phyloP scores from a whole-genome alignment of 1,284 basidiomycete species.

The Trametes pubescens region DNA sequence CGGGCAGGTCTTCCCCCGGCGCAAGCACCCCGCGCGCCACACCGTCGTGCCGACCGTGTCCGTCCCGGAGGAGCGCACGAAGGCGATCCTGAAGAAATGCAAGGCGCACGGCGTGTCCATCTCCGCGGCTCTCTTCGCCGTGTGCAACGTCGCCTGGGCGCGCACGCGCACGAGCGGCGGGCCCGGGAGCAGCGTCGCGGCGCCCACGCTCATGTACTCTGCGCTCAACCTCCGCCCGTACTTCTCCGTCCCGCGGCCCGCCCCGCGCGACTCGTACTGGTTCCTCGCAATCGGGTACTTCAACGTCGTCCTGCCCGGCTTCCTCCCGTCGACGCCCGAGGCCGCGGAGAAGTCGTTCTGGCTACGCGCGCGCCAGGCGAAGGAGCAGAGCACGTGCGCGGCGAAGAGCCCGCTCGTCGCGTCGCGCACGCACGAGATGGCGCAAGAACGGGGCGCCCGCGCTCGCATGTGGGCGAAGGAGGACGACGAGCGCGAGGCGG shows the following conservation, averaged over 20 bases:
- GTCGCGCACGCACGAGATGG: slow-evolving; percentile 68
- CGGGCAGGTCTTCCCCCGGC: slow-evolving; percentile 70
- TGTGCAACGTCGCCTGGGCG: slow-evolving; percentile 80
- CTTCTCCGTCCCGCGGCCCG: slow-evolving; percentile 51
- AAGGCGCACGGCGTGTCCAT: slow-evolving; percentile 78
- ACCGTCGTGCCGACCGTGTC: slow-evolving; percentile 74
- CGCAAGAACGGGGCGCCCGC: slow-evolving; percentile 63
- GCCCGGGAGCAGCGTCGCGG: slow-evolving; percentile 53
- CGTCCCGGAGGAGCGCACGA: slow-evolving; percentile 62
- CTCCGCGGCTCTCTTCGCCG: slow-evolving; percentile 76
- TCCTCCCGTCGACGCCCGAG: slow-evolving; percentile 56
- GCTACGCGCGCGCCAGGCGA: slow-evolving; percentile 75
- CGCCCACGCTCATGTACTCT: slow-evolving; percentile 83
- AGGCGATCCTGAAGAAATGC: slow-evolving; percentile 67
- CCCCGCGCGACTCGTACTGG: slow-evolving; percentile 70
- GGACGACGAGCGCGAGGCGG: slow-evolving; percentile 69
- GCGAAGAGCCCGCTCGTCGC: slow-evolving; percentile 69
- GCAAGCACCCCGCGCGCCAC: slow-evolving; percentile 53
- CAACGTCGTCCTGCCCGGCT: slow-evolving; percentile 77
- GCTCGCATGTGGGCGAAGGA: slow-evolving; percentile 73
- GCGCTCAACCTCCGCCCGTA: slow-evolving; percentile 78
- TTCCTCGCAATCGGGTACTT: slow-evolving; percentile 83
- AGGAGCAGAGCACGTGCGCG: slow-evolving; percentile 67
- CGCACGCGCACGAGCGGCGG: slow-evolving; percentile 54
- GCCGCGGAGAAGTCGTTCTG: slow-evolving; percentile 63